Percentiles rank a stretch among this genome's conserved stretches.
Evolutionary conservation across 306 rosid species (phyloP).

Genomic region (Pueraria montana): DNA sequence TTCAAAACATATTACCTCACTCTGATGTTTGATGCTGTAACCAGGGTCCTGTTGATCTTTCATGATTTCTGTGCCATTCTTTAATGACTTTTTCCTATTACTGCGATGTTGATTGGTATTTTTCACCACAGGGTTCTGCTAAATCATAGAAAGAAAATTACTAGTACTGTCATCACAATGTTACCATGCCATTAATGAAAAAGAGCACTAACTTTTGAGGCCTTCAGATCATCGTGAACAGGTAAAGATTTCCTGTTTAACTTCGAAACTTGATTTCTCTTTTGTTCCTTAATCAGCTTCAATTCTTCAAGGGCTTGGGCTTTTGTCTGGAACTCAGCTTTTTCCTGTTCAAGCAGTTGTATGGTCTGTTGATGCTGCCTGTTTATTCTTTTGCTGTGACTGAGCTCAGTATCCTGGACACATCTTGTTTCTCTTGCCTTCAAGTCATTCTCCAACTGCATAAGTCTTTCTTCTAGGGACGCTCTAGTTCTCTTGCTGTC

Average conservation of each 20-base stretch:
- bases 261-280: conserved; percentile 53
- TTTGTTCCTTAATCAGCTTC: conserved; percentile 62
- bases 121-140: conserved; percentile 70
- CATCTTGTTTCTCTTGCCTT: conserved; percentile 53
- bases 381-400: conserved; percentile 54
- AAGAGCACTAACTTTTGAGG: conserved; percentile 64
- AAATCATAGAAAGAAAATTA: conserved; percentile 42
- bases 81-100: conserved; percentile 64
- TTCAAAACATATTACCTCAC: conserved; percentile 65
- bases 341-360: conserved; percentile 66
- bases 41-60: conserved; percentile 60
- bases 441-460: conserved; percentile 62
- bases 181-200: conserved; percentile 42
- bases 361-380: conserved; percentile 59
- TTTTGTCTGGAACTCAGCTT: conserved; percentile 51
- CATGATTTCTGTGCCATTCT: conserved; percentile 63
- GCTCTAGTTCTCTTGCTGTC: conserved; percentile 57
- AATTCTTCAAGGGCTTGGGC: conserved; percentile 59
- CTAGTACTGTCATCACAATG: conserved; percentile 37
- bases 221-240: conserved; percentile 66
- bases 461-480: conserved; percentile 65
- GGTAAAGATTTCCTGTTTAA: conserved; percentile 53
- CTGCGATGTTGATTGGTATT: conserved; percentile 59
- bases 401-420: conserved; percentile 53
- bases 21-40: conserved; percentile 57